phyloP scores from a whole-genome alignment of 305 asterid species.

The Nicotiana rustica region DNA sequence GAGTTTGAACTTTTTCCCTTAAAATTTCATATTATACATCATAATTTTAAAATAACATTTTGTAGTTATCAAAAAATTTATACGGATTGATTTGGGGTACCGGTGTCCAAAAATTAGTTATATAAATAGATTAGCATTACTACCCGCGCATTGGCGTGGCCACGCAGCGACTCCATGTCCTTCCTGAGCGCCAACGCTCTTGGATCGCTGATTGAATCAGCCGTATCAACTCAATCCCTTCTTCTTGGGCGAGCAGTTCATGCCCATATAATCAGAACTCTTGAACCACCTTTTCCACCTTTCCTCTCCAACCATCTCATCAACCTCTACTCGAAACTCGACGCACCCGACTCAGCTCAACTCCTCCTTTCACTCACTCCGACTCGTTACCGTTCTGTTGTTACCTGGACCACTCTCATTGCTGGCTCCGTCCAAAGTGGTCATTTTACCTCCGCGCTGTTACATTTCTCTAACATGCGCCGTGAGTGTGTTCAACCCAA shows the following conservation, averaged over 20 bases:
- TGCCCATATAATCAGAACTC: constrained; percentile 54
- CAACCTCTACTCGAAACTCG: constrained; percentile 89
- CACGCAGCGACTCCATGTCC: constrained; percentile 44
- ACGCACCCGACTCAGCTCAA: constrained; percentile 59
- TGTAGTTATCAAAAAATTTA: too few relatives aligned
- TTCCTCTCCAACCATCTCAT: constrained; percentile 77
- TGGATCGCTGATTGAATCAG: constrained; percentile 64
- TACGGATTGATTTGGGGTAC: too few relatives aligned
- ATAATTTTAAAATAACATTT: too few relatives aligned
- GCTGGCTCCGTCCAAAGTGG: constrained; percentile 83
- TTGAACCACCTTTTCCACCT: constrained; percentile 51
- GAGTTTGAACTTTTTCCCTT: too few relatives aligned
- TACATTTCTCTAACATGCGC: constrained; percentile 64
- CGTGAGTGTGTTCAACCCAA: constrained; percentile 66
- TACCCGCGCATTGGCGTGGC: neutral
- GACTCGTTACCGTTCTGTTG: constrained; percentile 71
- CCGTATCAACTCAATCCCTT: constrained; percentile 61
- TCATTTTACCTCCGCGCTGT: constrained; percentile 60
- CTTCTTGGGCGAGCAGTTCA: constrained; percentile 71
- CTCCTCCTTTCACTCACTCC: constrained; percentile 62
- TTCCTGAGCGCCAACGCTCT: constrained; percentile 59
- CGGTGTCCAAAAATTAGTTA: too few relatives aligned
- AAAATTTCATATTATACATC: too few relatives aligned
- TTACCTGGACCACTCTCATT: constrained; percentile 88
- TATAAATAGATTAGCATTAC: too few relatives aligned